These are phyloP conservation scores for Ophiorrhiza pumila DNA, from an alignment of 257 asterid genomes.

Conservation along the genomic window DNA sequence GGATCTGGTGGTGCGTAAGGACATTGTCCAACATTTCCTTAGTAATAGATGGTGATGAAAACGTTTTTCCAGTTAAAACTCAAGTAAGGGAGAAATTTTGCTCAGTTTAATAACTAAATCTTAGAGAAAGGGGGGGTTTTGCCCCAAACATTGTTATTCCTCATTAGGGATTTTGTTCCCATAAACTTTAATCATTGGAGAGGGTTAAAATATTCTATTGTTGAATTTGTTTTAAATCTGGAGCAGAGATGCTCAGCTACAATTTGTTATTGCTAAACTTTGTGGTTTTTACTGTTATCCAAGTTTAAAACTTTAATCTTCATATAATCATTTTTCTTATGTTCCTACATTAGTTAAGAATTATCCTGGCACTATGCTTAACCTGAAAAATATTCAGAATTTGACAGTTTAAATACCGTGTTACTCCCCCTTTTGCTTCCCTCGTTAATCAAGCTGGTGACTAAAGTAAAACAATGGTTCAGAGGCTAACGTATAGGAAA, in stretches of 20 bases:
- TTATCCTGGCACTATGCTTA: no score
- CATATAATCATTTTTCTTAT: no score
- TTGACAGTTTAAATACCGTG: no score
- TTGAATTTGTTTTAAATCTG: not conserved
- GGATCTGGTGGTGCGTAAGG: slow-evolving; percentile 83
- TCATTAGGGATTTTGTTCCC: slow-evolving; percentile 16
- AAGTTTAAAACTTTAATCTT: no score
- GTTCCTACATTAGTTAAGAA: no score
- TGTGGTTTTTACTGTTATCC: no score
- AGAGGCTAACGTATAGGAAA: no score
- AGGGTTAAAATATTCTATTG: slow-evolving; percentile 1
- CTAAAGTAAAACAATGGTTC: no score
- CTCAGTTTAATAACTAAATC: slow-evolving; percentile 17
- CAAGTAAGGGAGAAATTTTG: not conserved
- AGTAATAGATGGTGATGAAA: slow-evolving; percentile 57
- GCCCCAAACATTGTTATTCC: slow-evolving; percentile 13
- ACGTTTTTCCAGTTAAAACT: slow-evolving; percentile 33
- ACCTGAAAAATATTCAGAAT: no score
- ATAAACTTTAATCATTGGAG: not conserved
- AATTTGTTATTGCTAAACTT: not conserved
- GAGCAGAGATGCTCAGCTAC: slow-evolving; percentile 16
- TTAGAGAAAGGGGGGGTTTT: slow-evolving; percentile 18
- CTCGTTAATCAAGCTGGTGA: no score
- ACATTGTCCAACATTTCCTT: not conserved
- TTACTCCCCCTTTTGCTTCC: no score